A percentile compares a stretch with the other conserved stretches of the same genome.
Conservation (phyloP, 2,329 filamentous ascomycete genomes). For the Pseudocercospora pini-densiflorae region DNA sequence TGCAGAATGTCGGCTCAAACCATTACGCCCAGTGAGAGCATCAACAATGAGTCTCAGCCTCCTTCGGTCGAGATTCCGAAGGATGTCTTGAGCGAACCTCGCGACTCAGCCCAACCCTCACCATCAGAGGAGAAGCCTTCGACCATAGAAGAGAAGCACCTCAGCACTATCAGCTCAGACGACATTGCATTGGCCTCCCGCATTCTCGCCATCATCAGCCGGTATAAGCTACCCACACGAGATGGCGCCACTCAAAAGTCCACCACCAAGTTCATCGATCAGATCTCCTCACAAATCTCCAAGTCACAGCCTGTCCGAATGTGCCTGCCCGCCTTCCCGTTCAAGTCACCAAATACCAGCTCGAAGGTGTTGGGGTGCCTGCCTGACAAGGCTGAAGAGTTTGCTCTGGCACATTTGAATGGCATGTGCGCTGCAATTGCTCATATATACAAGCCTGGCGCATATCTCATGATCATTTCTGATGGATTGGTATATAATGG, state of each 20-base stretch:
- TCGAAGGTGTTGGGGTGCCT: conserved; percentile 23
- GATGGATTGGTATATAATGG: conserved; percentile 28
- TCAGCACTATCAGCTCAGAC: not conserved
- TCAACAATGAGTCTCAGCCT: not conserved
- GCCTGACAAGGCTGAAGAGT: conserved; percentile 25
- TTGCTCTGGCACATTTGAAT: conserved; percentile 22
- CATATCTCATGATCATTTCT: conserved; percentile 22
- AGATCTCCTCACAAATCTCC: conserved; percentile 5
- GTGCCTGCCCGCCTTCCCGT: conserved; percentile 28
- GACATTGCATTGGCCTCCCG: conserved; percentile 5
- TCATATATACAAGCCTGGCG: conserved; percentile 23
- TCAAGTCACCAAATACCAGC: conserved; percentile 24
- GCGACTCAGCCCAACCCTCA: not conserved
- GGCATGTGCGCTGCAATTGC: conserved; percentile 20
- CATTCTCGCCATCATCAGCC: conserved; percentile 13
- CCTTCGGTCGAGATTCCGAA: not conserved
- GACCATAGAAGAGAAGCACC: not conserved
- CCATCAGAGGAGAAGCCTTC: not conserved
- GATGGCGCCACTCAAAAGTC: not conserved
- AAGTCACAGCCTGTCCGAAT: conserved; percentile 12
- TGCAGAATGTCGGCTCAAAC: not conserved
- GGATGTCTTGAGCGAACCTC: not conserved
- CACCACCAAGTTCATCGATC: conserved; percentile 2
- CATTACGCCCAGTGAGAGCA: not conserved
- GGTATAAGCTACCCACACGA: conserved; percentile 6